A percentile compares a stretch with the other conserved stretches of the same genome.
phyloP scores from a whole-genome alignment of 1,139 yeast genomes.

The Pichia sp. region DNA sequence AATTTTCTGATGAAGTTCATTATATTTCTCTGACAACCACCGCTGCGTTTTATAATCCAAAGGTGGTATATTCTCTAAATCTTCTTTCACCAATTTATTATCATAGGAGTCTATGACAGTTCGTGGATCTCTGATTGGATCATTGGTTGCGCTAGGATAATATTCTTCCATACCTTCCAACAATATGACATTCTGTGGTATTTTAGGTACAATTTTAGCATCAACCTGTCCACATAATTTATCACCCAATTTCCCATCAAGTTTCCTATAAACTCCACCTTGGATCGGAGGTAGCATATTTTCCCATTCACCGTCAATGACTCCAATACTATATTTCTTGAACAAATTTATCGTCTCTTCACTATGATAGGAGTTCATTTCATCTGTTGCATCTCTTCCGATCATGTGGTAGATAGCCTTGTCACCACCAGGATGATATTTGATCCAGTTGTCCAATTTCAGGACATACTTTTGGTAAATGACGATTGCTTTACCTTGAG shows the following conservation, averaged over 20 bases:
- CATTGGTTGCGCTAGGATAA: conserved; percentile 32
- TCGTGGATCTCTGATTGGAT: conserved; percentile 49
- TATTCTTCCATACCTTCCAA: conserved; percentile 32
- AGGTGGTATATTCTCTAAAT: conserved; percentile 49
- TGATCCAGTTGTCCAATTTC: conserved; percentile 63
- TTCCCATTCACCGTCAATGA: conserved; percentile 55
- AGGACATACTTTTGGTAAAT: conserved; percentile 57
- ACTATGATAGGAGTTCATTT: conserved; percentile 76
- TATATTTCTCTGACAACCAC: conserved; percentile 48
- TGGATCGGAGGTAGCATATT: conserved; percentile 84
- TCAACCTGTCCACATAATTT: conserved; percentile 34
- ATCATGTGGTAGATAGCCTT: conserved; percentile 76
- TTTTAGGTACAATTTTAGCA: conserved; percentile 37
- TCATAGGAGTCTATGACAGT: conserved; percentile 51
- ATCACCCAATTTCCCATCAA: conserved; percentile 15
- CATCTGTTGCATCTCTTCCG: conserved; percentile 88
- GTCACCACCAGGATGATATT: conserved; percentile 82
- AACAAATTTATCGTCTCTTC: conserved; percentile 48
- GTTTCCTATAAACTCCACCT: conserved; percentile 51
- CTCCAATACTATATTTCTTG: conserved; percentile 54
- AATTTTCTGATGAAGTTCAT: conserved; percentile 50
- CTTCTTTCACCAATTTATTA: conserved; percentile 44
- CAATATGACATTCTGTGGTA: conserved; percentile 42
- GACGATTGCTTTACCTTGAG: conserved; percentile 62
- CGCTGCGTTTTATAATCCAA: conserved; percentile 64